Evolutionary conservation across 805 yeast species (phyloP), one percentile per base, ranked within the genome.

Genomic region (Suhomyces sp.): DNA sequence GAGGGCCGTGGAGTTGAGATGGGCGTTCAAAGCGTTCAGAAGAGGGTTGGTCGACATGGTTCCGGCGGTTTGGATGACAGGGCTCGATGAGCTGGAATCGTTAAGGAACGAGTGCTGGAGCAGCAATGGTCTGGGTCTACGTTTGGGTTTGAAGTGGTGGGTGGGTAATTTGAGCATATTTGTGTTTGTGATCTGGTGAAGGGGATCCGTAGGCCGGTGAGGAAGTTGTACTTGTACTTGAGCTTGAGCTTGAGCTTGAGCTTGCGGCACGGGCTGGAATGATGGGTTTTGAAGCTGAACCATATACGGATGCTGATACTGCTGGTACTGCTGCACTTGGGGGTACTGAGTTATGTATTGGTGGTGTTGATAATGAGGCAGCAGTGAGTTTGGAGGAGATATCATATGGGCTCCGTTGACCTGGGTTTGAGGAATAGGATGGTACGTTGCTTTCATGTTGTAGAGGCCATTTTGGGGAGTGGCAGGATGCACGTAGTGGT

Each of bases 91-190:
- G 45, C 22, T 17, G 60, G 49, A 52, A 35, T 61, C 62, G 24
- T 60, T 60, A 24, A 63, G 54, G 53, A 61, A 63, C 17, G 75
- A 66, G 51, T 68, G 72, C 53, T 60, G 70, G 44, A 74, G 65
- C 12, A 73, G 53, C 44, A 74, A 60, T 5, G 78, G 79, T 40
- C 69, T 55, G 13, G 78, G 78, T 50, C 79, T 64, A 48, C 72
- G 58, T 52, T 69, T 72, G 6, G 75, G 75, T 53, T 71, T 74
- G 56, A 64, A 69, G 31, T 64, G 60, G 49, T 61, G 60, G 3
- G 56, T 41, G 6, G 70, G 69, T 10, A 62, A 44, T 46, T 60
- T 63, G 20, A 65, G 48, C 41, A 19, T 33, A n/a, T 41, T 46
- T 2, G 22, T 43, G 46, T 43, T 25, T 22, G 31, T 43, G 33